A percentile compares a stretch with the other conserved stretches of the same genome.
phyloP scores from a whole-genome alignment of 805 yeast genomes.

The Cyberlindnera bimundalis region DNA sequence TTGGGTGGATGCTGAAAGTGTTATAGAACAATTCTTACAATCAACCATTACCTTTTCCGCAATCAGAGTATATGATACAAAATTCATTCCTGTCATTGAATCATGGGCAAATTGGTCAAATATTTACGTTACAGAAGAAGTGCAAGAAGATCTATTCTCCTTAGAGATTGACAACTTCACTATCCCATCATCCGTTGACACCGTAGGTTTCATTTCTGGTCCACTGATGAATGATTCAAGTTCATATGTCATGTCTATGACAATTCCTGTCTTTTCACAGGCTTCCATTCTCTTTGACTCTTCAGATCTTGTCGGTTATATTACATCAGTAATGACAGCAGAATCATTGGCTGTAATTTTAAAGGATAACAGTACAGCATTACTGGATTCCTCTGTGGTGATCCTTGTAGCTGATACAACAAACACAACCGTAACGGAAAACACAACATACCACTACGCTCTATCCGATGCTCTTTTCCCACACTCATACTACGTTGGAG shows the following conservation, averaged over 20 bases:
- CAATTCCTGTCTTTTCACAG: conserved; percentile 71
- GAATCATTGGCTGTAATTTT: conserved; percentile 36
- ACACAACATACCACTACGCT: conserved; percentile 38
- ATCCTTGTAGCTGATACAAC: conserved; percentile 24
- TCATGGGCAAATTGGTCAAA: conserved; percentile 41
- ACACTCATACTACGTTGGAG: conserved; percentile 27
- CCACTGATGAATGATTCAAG: conserved; percentile 47
- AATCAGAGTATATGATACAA: conserved; percentile 65
- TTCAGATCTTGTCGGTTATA: conserved; percentile 58
- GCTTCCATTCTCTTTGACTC: conserved; percentile 59
- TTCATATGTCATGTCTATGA: conserved; percentile 63
- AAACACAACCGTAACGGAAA: conserved; percentile 22
- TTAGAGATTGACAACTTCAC: conserved; percentile 41
- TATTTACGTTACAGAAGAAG: conserved; percentile 29
- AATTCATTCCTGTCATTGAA: conserved; percentile 43
- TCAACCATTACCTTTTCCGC: conserved; percentile 61
- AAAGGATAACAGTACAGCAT: conserved; percentile 14
- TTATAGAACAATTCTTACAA: conserved; percentile 58
- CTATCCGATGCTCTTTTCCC: conserved; percentile 28
- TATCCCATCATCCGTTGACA: conserved; percentile 40
- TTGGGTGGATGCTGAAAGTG: conserved; percentile 43
- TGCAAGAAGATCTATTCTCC: conserved; percentile 44
- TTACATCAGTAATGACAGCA: conserved; percentile 56
- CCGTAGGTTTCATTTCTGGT: conserved; percentile 57
- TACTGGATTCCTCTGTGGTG: conserved; percentile 8